A percentile compares a stretch with the other conserved stretches of the same genome.
Conservation (phyloP, 345 rosid genomes). For the Aethionema arabicum region DNA sequence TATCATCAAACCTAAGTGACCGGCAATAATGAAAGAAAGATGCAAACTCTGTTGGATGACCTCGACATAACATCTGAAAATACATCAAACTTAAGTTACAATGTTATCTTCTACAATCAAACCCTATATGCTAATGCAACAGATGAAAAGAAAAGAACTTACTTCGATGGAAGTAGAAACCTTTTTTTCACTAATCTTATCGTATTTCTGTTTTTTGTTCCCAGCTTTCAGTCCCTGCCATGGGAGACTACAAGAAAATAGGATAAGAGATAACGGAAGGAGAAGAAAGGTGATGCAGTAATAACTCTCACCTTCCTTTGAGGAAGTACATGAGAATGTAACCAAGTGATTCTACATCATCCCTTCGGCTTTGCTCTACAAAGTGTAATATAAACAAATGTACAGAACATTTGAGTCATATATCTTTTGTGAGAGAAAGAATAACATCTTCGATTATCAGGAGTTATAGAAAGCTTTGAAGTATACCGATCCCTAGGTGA, state of each 20-base stretch:
- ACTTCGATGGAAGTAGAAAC: constrained; percentile 80
- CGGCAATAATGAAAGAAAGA: constrained; percentile 96
- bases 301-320: constrained; percentile 77
- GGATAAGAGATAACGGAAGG: constrained; percentile 15
- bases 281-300: constrained; percentile 6
- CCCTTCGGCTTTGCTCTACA: constrained; percentile 98
- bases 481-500: constrained; percentile 93
- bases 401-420: constrained; percentile 12
- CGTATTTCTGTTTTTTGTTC: constrained; percentile 95
- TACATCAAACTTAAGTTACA: constrained; percentile 31
- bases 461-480: neutral
- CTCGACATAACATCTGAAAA: constrained; percentile 79
- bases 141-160: constrained; percentile 15
- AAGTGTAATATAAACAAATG: constrained; percentile 3
- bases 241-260: constrained; percentile 62
- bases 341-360: constrained; percentile 98
- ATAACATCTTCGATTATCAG: neutral
- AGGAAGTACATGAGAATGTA: constrained; percentile 93
- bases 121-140: neutral
- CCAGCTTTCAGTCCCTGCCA: constrained; percentile 99
- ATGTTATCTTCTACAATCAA: constrained; percentile 14
- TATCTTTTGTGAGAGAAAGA: constrained; percentile 4
- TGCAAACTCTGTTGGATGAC: constrained; percentile 95
- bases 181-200: constrained; percentile 95
- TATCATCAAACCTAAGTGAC: constrained; percentile 87